Percentiles rank a stretch among this genome's conserved stretches.
Conservation (phyloP, 2,329 filamentous ascomycete species). For the Xylogone sp. region DNA sequence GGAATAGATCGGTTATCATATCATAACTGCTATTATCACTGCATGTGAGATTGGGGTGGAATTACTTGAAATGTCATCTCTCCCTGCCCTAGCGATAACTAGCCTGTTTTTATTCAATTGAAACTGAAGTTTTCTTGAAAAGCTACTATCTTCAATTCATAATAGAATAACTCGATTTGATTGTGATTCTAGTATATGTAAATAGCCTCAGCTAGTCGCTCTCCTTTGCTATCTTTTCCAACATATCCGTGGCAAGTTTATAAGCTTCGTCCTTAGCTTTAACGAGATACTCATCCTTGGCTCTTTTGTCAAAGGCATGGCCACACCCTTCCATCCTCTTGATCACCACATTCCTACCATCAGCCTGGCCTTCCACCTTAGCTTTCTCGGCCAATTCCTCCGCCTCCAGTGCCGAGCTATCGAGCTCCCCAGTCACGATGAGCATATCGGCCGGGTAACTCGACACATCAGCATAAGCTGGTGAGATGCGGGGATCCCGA, state of each 20-base stretch:
- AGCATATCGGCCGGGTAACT: conserved; percentile 25
- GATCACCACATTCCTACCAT: conserved; percentile 19
- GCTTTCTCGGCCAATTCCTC: conserved; percentile 29
- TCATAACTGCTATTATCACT: too few species aligned
- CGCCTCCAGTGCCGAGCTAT: conserved; percentile 32
- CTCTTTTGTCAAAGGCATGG: conserved; percentile 13
- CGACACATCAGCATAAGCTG: conserved; percentile 22
- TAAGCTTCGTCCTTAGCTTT: not conserved
- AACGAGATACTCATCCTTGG: conserved; percentile 1
- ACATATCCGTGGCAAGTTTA: not conserved
- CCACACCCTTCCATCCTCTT: conserved; percentile 14
- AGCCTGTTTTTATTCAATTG: too few species aligned
- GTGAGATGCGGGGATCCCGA: conserved; percentile 31
- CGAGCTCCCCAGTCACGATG: conserved; percentile 32
- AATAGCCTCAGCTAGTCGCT: not conserved
- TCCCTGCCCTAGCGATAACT: too few species aligned
- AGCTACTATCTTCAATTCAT: too few species aligned
- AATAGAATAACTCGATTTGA: too few species aligned
- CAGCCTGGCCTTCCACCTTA: conserved; percentile 9
- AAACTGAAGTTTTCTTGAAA: too few species aligned
- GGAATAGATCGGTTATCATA: too few species aligned
- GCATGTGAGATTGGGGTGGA: too few species aligned
- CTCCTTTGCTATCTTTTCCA: not conserved
- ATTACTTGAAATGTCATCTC: too few species aligned
- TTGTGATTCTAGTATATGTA: too few species aligned